phyloP scores from a whole-genome alignment of 2,329 filamentous ascomycete species.

The Parastagonospora avenae region DNA sequence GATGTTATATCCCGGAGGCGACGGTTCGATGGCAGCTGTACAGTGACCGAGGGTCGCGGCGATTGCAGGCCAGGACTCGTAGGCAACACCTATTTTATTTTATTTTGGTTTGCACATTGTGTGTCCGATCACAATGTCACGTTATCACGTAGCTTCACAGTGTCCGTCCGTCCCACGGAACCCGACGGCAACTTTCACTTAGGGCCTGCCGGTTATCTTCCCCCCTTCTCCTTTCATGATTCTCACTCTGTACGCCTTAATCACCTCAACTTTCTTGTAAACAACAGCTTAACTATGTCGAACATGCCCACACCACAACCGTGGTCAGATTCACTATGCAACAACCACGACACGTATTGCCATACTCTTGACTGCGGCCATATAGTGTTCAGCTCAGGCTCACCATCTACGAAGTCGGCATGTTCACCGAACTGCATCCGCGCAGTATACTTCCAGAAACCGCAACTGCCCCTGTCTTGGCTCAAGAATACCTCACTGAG shows the following conservation, averaged over 20 bases:
- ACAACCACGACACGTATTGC: background rate
- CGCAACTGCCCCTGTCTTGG: background rate
- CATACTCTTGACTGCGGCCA: slow-evolving; percentile 1
- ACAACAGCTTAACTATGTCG: background rate
- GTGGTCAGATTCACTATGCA: background rate
- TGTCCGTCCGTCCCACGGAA: too few relatives aligned
- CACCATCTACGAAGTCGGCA: background rate
- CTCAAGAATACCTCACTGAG: background rate
- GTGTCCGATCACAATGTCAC: too few relatives aligned
- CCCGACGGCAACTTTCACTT: too few relatives aligned
- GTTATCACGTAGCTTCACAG: too few relatives aligned
- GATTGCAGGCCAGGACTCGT: too few relatives aligned
- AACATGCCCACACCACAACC: background rate
- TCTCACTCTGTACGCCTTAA: background rate
- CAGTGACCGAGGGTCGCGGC: too few relatives aligned
- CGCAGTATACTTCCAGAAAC: background rate
- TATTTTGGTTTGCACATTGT: too few relatives aligned
- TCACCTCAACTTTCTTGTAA: background rate
- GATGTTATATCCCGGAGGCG: too few relatives aligned
- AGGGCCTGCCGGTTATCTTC: too few relatives aligned
- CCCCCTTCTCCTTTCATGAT: too few relatives aligned
- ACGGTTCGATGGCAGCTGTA: too few relatives aligned
- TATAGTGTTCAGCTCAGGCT: background rate
- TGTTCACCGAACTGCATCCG: background rate
- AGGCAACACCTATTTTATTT: too few relatives aligned